These are phyloP conservation scores for Nakaseomyces kungkrabaensis DNA, from an alignment of 1,139 yeast species.

Conservation along the genomic window DNA sequence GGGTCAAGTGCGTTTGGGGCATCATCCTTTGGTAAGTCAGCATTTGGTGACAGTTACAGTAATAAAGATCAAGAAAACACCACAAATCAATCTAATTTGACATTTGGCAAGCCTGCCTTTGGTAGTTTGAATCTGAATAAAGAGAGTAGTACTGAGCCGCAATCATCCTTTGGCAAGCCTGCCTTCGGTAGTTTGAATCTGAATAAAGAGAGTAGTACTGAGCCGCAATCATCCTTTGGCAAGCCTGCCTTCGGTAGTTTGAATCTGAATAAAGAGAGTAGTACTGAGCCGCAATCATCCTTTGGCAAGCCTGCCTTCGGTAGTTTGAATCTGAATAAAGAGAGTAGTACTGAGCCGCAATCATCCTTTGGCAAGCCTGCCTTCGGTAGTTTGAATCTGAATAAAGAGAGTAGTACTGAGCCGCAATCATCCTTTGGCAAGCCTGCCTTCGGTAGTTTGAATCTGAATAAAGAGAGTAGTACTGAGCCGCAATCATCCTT, in stretches of 20 bases:
- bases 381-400: slow-evolving; percentile 7
- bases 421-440: slow-evolving; percentile 5
- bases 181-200: slow-evolving; percentile 3
- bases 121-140: background rate
- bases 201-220: background rate
- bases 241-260: slow-evolving; percentile 8
- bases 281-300: background rate
- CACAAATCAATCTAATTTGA: background rate
- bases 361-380: slow-evolving; percentile 7
- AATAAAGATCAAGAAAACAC: background rate
- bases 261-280: slow-evolving; percentile 3
- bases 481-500: slow-evolving; percentile 1
- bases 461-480: slow-evolving; percentile 2
- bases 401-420: background rate
- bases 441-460: slow-evolving; percentile 7
- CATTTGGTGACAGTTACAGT: slow-evolving; percentile 7
- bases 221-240: slow-evolving; percentile 4
- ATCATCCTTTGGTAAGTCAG: slow-evolving; percentile 10
- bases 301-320: slow-evolving; percentile 9
- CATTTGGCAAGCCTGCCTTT: slow-evolving; percentile 7
- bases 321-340: slow-evolving; percentile 5
- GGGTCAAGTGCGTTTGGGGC: slow-evolving; percentile 12
- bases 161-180: slow-evolving; percentile 6
- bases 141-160: background rate
- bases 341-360: background rate